These are phyloP conservation scores for Trichocomaceae sp. DNA, from an alignment of 2,329 filamentous ascomycete species.

Conservation along the genomic window DNA sequence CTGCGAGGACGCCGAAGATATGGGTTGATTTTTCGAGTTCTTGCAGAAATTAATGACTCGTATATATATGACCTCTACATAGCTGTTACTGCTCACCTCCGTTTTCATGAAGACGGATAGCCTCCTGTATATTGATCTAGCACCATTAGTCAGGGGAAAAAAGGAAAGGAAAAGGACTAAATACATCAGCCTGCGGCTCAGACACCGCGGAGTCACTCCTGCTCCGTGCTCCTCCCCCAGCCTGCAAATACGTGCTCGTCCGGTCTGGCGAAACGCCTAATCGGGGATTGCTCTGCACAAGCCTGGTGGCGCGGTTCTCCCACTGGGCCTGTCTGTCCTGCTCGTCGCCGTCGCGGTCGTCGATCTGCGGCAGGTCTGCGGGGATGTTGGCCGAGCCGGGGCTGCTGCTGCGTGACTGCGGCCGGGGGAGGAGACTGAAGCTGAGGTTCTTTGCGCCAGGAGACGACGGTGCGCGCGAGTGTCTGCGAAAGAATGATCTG, in stretches of 20 bases:
- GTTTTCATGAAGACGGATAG: constrained; percentile 85
- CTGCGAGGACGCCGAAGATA: constrained; percentile 77
- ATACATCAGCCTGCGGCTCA: constrained; percentile 33
- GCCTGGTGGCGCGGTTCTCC: constrained; percentile 88
- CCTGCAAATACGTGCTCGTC: neutral
- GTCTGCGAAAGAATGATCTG: constrained; percentile 28
- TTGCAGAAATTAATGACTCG: too few relatives aligned
- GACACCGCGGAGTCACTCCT: constrained; percentile 27
- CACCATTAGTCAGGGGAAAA: neutral
- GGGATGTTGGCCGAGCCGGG: constrained; percentile 64
- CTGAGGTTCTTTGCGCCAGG: constrained; percentile 23
- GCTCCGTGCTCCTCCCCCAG: constrained; percentile 25
- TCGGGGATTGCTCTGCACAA: constrained; percentile 57
- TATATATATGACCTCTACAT: constrained; percentile 11
- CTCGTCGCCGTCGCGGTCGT: constrained; percentile 41
- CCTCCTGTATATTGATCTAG: constrained; percentile 71
- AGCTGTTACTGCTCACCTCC: constrained; percentile 47
- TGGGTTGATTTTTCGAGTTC: constrained; percentile 71
- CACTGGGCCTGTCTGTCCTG: constrained; percentile 65
- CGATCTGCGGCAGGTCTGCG: constrained; percentile 68
- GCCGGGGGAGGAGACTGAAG: constrained; percentile 25
- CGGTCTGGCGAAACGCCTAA: constrained; percentile 33
- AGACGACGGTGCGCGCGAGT: constrained; percentile 14
- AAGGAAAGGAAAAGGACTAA: constrained; percentile 11
- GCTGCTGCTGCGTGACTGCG: constrained; percentile 28